Conservation (phyloP, 2,329 filamentous ascomycete genomes). For the Monilinia fructicola region DNA sequence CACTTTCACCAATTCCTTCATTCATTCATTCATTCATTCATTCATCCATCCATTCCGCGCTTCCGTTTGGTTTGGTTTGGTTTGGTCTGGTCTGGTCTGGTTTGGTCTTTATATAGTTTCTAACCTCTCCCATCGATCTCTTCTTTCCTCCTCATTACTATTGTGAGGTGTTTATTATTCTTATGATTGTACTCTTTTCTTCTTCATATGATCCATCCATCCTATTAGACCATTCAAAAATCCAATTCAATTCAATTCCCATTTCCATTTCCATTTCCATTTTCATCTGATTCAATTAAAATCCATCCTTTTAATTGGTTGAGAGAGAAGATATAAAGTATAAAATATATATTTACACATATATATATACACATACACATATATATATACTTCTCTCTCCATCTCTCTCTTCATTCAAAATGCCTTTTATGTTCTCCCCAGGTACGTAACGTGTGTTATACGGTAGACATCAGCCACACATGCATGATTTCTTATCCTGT, state of each 20-base stretch:
- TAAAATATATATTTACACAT: too few relatives aligned
- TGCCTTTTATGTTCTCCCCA: conserved; percentile 24
- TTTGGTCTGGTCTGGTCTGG: conserved; percentile 1
- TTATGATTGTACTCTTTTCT: background rate
- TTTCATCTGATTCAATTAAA: background rate
- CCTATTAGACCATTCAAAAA: too few relatives aligned
- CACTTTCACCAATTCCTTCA: conserved; percentile 1
- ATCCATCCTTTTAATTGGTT: background rate
- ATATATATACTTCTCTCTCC: too few relatives aligned
- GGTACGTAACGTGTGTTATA: conserved; percentile 15
- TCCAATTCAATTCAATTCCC: background rate
- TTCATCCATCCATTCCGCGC: background rate
- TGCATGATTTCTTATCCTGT: conserved; percentile 8
- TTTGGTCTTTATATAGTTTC: conserved; percentile 11
- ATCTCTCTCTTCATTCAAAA: background rate
- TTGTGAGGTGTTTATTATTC: background rate
- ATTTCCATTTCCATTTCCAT: background rate
- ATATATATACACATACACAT: too few relatives aligned
- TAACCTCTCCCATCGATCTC: background rate
- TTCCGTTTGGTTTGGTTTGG: background rate
- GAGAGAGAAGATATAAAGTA: too few relatives aligned
- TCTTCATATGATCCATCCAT: background rate
- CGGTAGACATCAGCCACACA: background rate
- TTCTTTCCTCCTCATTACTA: too few relatives aligned
- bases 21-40: conserved; percentile 1